Evolutionary conservation across 306 rosid genomes (phyloP).

Genomic region (Acacia crassicarpa): DNA sequence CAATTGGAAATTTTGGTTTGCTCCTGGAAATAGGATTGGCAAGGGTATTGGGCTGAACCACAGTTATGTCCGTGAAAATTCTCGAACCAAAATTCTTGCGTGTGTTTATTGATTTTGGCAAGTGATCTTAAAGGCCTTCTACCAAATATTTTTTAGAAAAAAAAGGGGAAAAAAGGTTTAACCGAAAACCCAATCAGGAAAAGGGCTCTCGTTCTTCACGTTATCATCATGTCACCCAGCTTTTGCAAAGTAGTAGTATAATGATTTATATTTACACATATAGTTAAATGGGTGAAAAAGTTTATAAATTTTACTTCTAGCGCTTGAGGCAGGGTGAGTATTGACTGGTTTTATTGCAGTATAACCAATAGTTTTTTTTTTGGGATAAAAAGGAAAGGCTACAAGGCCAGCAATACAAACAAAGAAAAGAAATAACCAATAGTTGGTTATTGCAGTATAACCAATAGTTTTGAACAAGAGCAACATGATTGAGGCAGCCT

Average conservation of each 20-base stretch:
- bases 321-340: background rate
- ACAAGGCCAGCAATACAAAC: no score
- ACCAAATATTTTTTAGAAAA: background rate
- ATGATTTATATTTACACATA: background rate
- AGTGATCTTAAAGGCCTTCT: background rate
- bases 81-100: background rate
- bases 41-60: background rate
- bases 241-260: background rate
- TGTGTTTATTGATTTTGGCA: background rate
- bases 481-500: background rate
- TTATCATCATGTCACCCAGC: background rate
- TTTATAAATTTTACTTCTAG: background rate
- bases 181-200: background rate
- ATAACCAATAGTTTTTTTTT: no score
- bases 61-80: background rate
- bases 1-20: background rate
- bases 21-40: background rate
- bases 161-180: background rate
- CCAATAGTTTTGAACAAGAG: background rate
- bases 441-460: background rate
- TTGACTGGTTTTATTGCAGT: background rate
- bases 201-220: background rate
- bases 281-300: background rate
- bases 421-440: no score
- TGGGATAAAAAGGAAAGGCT: no score